Evolutionary conservation across 192 early-diverging fungal genomes (phyloP).

Genomic region (Coemansia sp.): DNA sequence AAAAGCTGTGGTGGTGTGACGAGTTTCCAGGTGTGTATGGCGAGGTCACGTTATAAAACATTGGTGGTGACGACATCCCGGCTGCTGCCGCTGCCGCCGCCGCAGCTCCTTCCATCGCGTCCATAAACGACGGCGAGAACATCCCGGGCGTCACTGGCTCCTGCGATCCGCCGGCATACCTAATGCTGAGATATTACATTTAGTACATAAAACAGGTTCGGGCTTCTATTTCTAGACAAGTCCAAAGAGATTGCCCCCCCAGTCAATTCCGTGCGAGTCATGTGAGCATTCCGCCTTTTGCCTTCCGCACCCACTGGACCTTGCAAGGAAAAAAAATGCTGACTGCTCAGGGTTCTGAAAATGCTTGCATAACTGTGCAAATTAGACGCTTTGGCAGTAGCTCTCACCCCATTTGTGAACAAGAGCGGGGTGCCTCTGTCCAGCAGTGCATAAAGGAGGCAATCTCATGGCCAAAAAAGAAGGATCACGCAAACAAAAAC

Average conservation of each 20-base stretch:
- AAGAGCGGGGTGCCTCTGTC: too few species aligned
- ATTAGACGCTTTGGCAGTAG: not conserved
- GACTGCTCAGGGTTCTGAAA: not conserved
- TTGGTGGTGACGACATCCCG: conserved; percentile 38
- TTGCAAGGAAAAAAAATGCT: too few species aligned
- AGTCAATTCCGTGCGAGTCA: not conserved
- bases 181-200: not conserved
- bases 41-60: conserved; percentile 42
- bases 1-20: conserved; percentile 47
- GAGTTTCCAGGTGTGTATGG: conserved; percentile 32
- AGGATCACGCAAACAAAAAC: conserved; percentile 27
- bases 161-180: conserved; percentile 21
- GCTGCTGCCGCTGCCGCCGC: conserved; percentile 23
- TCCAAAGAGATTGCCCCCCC: conserved; percentile 10
- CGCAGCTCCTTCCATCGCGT: conserved; percentile 56
- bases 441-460: not conserved
- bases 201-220: not conserved
- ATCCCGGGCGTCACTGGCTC: conserved; percentile 65
- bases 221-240: conserved; percentile 9
- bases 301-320: too few species aligned
- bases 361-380: conserved; percentile 1
- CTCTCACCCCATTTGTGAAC: not conserved
- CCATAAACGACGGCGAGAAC: conserved; percentile 69
- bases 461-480: conserved; percentile 8
- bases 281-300: not conserved